phyloP scores from a whole-genome alignment of 768 basidiomycete genomes.

The Leucosporidium yakuticum region DNA sequence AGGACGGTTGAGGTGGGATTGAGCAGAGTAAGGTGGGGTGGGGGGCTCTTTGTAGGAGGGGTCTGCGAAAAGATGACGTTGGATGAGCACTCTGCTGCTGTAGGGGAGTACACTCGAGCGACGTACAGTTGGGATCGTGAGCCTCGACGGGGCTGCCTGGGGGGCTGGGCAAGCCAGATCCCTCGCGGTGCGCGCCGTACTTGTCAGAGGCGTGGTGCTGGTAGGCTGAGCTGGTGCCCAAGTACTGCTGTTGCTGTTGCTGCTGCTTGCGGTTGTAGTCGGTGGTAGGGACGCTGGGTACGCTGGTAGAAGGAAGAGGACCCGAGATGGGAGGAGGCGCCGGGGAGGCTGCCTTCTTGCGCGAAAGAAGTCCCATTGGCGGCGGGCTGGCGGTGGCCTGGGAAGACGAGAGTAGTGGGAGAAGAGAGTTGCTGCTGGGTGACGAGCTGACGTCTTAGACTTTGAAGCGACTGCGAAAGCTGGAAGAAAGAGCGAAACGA shows the following conservation, averaged over 20 bases:
- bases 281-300: slow-evolving; percentile 11
- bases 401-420: background rate
- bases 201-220: slow-evolving; percentile 2
- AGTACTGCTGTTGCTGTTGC: slow-evolving; percentile 8
- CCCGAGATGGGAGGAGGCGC: slow-evolving; percentile 22
- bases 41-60: background rate
- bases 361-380: slow-evolving; percentile 30
- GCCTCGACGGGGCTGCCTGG: slow-evolving; percentile 31
- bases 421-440: background rate
- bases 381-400: background rate
- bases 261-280: slow-evolving; percentile 15
- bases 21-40: background rate
- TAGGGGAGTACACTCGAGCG: background rate
- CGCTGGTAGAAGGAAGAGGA: slow-evolving; percentile 4
- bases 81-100: background rate
- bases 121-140: slow-evolving; percentile 5
- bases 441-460: background rate
- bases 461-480: background rate
- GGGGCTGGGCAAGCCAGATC: slow-evolving; percentile 19
- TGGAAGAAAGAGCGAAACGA: background rate
- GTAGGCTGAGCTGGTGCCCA: background rate
- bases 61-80: too few species aligned
- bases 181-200: slow-evolving; percentile 5
- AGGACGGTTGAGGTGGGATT: background rate
- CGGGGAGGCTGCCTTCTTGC: slow-evolving; percentile 19